These are phyloP conservation scores for Metschnikowia amazonensis DNA, from an alignment of 805 yeast species.

Conservation along the genomic window DNA sequence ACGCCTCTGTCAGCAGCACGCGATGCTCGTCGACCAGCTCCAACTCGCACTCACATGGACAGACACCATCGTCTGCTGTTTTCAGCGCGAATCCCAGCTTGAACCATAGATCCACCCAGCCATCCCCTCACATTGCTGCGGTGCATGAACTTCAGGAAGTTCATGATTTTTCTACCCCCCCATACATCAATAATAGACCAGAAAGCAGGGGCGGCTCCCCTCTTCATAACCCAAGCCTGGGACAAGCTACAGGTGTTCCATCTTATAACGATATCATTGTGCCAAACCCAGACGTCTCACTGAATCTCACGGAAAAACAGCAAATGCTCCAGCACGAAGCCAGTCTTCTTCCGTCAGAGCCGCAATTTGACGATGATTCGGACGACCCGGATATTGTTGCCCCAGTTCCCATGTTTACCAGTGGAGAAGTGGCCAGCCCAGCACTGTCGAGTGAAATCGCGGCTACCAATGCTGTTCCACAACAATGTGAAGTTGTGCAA, in stretches of 20 bases:
- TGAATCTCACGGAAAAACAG: conserved; percentile 54
- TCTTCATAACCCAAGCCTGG: not conserved
- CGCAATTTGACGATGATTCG: conserved; percentile 24
- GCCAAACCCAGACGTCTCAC: conserved; percentile 11
- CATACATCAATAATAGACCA: conserved; percentile 18
- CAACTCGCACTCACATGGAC: not conserved
- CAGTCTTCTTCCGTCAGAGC: conserved; percentile 60
- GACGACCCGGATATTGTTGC: conserved; percentile 19
- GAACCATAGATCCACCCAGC: not conserved
- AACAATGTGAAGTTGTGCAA: conserved; percentile 7
- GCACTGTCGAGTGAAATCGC: not conserved
- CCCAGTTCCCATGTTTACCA: not conserved
- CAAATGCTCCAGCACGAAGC: conserved; percentile 50
- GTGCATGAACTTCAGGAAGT: conserved; percentile 12
- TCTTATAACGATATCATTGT: conserved; percentile 22
- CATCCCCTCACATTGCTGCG: conserved; percentile 7
- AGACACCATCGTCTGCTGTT: not conserved
- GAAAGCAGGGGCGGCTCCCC: conserved; percentile 1
- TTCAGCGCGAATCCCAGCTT: not conserved
- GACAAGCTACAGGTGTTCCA: conserved; percentile 16
- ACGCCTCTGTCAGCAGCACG: not conserved
- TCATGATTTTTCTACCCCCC: conserved; percentile 27
- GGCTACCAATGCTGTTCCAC: not conserved
- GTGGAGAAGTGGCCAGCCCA: not conserved
- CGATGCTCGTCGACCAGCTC: conserved; percentile 5